Evolutionary conservation across 257 asterid genomes (phyloP), one percentile per base, ranked within the genome.

Genomic region (Rehmannia glutinosa): DNA sequence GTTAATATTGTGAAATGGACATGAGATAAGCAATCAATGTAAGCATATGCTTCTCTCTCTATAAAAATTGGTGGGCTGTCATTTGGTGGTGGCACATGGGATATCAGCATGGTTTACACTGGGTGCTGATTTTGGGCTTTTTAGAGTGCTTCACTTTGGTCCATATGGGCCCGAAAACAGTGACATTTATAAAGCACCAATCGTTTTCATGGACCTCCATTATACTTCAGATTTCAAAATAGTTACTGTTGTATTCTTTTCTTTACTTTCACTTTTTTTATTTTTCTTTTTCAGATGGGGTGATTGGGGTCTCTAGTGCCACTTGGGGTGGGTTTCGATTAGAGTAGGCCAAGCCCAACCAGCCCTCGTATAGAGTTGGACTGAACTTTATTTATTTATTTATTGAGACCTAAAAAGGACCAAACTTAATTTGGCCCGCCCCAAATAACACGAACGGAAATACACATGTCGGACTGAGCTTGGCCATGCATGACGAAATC

Each of bases 91-190:
- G 68, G 60, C 79, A 69, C 72, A 67, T 77, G 81, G 71, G 59
- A 41, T 61, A 49, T 47, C 6, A 60, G 56, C 68, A 45, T 73
- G 64, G 36, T 68, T 45, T 39, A 39, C 62, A 43, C 59, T 59
- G n/a, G 54, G 61, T 68, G 67, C 38, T 54, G 42, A 61, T 12
- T 51, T 69, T 74, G 83, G 83, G 80, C 83, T 74, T 73, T 73
- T 38, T n/a, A 17, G 77, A 65, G 69, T 65, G 74, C 61, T 47
- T 57, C 30, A 42, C 16, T 49, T 55, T 65, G 71, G 63, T 50
- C 62, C 60, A 70, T 36, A 54, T 54, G 68, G 80, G 73, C 61
- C 75, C 75, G 7, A 0, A 3, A 66, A 46, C 39, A 62, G 69
- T 55, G 70, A 74, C 71, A n/a, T n/a, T n/a, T n/a, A n/a, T n/a